Evolutionary conservation across 345 rosid genomes (phyloP), one percentile per base, ranked within the genome.

Genomic region (Euphorbia pulcherrima): DNA sequence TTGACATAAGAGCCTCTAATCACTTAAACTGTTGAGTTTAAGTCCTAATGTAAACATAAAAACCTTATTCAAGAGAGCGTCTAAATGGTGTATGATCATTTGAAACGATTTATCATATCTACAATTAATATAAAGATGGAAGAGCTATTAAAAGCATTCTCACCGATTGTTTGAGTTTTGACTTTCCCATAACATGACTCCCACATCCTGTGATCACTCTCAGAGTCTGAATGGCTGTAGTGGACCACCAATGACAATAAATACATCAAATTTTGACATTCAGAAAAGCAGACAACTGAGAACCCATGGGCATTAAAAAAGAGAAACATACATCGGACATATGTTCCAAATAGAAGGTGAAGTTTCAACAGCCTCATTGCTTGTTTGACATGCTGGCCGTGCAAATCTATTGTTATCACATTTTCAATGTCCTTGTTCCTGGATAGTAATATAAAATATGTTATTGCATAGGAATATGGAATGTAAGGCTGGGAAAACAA

Each of bases 141-240:
- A n/a, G 20, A 14, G 55, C 51, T 17, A 53, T 21, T 62, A 39
- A 20, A 27, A 39, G 40, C 72, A 73, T 10, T 29, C 87, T 64
- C 85, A 93, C 98, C 82, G 89, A 82, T 67, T 90, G 94, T 79
- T 93, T 93, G 75, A 93, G 74, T 81, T 87, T 87, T 9, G 96
- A 86, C 81, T 89, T 90, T 52, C 98, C 96, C 47, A 80, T 60
- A 60, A 97, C 97, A 72, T 83, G 87, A 5, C 84, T 41, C 60
- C 98, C 97, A 59, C 96, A 90, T 69, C 98, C 98, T 35, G 98
- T 90, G 69, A 93, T 93, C 56, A 90, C 97, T 77, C 96, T 90
- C 40, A 93, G 87, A 69, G 83, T 85, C 68, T 79, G 92, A 72
- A 90, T 70, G 20, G 96, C 98, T 93, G 83, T 64, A 64, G 61